A percentile compares a stretch with the other conserved stretches of the same genome.
Evolutionary conservation across 1,139 yeast genomes (phyloP).

Genomic region (Yamadazyma pseudoaaseri): DNA sequence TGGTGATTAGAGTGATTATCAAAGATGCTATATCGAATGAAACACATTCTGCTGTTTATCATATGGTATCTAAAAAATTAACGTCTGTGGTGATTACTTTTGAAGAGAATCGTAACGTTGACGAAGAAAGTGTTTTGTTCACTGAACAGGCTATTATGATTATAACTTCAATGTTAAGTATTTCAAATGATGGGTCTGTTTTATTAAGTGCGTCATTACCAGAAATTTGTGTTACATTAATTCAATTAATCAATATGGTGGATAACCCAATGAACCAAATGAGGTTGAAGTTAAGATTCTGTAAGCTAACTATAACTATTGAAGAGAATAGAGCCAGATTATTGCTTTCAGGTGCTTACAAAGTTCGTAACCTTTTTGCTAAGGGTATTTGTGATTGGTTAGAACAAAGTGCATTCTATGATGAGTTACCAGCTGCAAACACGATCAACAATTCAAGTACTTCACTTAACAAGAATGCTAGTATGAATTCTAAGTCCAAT

Average conservation of each 20-base stretch:
- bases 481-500: slow-evolving; percentile 1
- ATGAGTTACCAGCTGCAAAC: slow-evolving; percentile 12
- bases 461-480: not conserved
- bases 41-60: slow-evolving; percentile 45
- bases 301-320: slow-evolving; percentile 52
- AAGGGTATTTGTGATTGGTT: slow-evolving; percentile 67
- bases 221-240: slow-evolving; percentile 27
- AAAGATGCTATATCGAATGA: slow-evolving; percentile 48
- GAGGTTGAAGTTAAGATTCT: slow-evolving; percentile 57
- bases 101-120: slow-evolving; percentile 23
- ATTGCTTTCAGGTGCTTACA: slow-evolving; percentile 55
- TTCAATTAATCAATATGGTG: slow-evolving; percentile 33
- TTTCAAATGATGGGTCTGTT: slow-evolving; percentile 39
- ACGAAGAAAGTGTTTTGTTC: slow-evolving; percentile 33
- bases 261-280: slow-evolving; percentile 37
- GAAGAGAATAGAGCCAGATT: slow-evolving; percentile 39
- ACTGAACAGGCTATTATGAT: slow-evolving; percentile 42
- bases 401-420: slow-evolving; percentile 50
- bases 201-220: slow-evolving; percentile 36
- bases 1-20: slow-evolving; percentile 46
- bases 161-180: slow-evolving; percentile 35
- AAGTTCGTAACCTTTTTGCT: slow-evolving; percentile 59
- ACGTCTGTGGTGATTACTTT: slow-evolving; percentile 24
- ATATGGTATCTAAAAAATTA: slow-evolving; percentile 34
- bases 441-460: not conserved